Conservation (phyloP, 495 filamentous ascomycete genomes). For the Aspergillus kassunensis region DNA sequence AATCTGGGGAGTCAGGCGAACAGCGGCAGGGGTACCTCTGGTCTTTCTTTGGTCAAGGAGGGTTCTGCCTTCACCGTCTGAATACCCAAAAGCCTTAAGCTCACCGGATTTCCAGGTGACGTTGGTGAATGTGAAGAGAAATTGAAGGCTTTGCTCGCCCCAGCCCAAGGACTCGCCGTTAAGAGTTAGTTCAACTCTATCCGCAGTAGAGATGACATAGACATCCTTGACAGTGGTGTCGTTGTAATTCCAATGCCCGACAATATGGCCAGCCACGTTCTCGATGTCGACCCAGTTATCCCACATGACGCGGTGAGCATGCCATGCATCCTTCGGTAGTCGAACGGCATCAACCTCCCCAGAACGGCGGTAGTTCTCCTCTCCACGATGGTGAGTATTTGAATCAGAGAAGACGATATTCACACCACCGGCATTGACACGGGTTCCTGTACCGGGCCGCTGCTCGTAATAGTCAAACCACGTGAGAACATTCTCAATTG, state of each 20-base stretch:
- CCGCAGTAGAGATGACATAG: slow-evolving; percentile 5
- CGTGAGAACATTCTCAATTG: neutral
- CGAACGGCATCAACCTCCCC: slow-evolving; percentile 8
- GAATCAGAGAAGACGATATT: slow-evolving; percentile 12
- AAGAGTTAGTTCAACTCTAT: slow-evolving; percentile 3
- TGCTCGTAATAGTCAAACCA: slow-evolving; percentile 10
- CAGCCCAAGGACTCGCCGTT: slow-evolving; percentile 2
- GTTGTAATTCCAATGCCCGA: slow-evolving; percentile 15
- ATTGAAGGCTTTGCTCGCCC: slow-evolving; percentile 4
- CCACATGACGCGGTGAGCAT: slow-evolving; percentile 15
- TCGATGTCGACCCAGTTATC: slow-evolving; percentile 15
- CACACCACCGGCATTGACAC: slow-evolving; percentile 9
- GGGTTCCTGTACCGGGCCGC: slow-evolving; percentile 4
- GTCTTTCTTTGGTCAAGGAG: slow-evolving; percentile 6
- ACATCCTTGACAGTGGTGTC: slow-evolving; percentile 3
- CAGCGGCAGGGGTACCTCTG: neutral
- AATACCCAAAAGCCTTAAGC: slow-evolving; percentile 1
- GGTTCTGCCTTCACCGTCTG: neutral
- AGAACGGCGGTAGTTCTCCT: slow-evolving; percentile 10
- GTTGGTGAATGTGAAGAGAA: slow-evolving; percentile 9
- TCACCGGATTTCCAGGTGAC: slow-evolving; percentile 7
- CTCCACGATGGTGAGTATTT: slow-evolving; percentile 6
- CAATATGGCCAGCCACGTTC: slow-evolving; percentile 3
- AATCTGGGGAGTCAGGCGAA: slow-evolving; percentile 4
- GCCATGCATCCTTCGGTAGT: slow-evolving; percentile 9